Evolutionary conservation across 2,329 filamentous ascomycete species (phyloP).

Genomic region (Aspergillus thermomutatus): DNA sequence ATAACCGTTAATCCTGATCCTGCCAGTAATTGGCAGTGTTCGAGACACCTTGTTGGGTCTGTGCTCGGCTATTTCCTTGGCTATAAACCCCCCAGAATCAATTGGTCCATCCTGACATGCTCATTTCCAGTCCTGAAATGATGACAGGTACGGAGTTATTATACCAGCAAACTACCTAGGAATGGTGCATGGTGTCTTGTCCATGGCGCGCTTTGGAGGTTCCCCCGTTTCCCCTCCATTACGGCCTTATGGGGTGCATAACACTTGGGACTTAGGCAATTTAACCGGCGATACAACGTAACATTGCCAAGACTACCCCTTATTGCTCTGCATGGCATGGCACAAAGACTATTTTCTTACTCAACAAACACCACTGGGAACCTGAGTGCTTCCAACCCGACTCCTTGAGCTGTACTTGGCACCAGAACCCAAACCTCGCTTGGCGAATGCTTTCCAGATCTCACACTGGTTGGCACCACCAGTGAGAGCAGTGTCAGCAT

Average conservation of each 20-base stretch:
- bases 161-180: too few species aligned
- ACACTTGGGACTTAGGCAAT: too few species aligned
- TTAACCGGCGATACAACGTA: neutral
- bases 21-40: neutral
- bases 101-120: neutral
- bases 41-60: neutral
- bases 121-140: too few species aligned
- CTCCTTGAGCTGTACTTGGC: neutral
- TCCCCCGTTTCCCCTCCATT: too few species aligned
- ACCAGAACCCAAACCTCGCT: slow-evolving; percentile 9
- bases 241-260: too few species aligned
- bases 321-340: too few species aligned
- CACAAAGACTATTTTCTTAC: too few species aligned
- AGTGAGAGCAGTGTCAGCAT: slow-evolving; percentile 12
- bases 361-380: slow-evolving; percentile 1
- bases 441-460: slow-evolving; percentile 16
- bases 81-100: neutral
- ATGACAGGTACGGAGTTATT: too few species aligned
- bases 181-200: neutral
- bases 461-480: slow-evolving; percentile 11
- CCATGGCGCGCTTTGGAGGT: neutral
- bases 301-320: neutral
- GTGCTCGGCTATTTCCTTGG: neutral
- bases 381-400: neutral
- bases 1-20: neutral